A percentile compares a stretch with the other conserved stretches of the same genome.
Evolutionary conservation across 1,284 basidiomycete species (phyloP).

Genomic region (Tilletia caries): DNA sequence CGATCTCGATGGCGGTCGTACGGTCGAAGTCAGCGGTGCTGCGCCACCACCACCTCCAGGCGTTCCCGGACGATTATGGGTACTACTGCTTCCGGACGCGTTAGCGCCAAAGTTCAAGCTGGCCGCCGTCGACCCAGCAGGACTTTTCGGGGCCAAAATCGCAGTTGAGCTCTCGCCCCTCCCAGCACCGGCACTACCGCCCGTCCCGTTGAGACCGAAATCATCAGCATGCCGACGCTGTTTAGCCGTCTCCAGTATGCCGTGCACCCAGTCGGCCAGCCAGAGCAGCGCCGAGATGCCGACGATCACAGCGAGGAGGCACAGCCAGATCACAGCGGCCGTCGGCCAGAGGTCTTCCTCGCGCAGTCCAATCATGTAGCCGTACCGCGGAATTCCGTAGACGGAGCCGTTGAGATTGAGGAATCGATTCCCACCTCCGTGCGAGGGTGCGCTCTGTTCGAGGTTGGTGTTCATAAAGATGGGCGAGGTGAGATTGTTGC

Average conservation of each 20-base stretch:
- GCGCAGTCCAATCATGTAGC: slow-evolving; percentile 72
- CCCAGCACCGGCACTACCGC: background rate
- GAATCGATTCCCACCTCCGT: slow-evolving; percentile 60
- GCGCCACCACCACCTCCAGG: background rate
- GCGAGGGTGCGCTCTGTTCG: slow-evolving; percentile 47
- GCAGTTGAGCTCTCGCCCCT: background rate
- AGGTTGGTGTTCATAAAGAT: slow-evolving; percentile 70
- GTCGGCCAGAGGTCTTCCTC: slow-evolving; percentile 79
- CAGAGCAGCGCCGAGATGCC: slow-evolving; percentile 69
- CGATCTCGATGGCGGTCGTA: no score
- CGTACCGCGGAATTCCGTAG: slow-evolving; percentile 72
- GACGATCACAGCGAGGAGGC: slow-evolving; percentile 70
- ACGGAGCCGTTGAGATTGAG: slow-evolving; percentile 59
- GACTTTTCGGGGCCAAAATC: background rate
- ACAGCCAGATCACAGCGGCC: slow-evolving; percentile 76
- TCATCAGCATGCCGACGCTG: background rate
- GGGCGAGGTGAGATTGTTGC: slow-evolving; percentile 64
- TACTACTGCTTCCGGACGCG: background rate
- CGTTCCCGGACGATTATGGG: no score
- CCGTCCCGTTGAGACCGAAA: background rate
- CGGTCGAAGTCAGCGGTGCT: no score
- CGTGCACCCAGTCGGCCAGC: slow-evolving; percentile 25
- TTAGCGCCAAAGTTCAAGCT: background rate
- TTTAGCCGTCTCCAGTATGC: background rate
- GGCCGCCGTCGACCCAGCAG: background rate